Base-by-base conservation (phyloP, 495 filamentous ascomycete species). In the Gamarada debralockiae region DNA sequence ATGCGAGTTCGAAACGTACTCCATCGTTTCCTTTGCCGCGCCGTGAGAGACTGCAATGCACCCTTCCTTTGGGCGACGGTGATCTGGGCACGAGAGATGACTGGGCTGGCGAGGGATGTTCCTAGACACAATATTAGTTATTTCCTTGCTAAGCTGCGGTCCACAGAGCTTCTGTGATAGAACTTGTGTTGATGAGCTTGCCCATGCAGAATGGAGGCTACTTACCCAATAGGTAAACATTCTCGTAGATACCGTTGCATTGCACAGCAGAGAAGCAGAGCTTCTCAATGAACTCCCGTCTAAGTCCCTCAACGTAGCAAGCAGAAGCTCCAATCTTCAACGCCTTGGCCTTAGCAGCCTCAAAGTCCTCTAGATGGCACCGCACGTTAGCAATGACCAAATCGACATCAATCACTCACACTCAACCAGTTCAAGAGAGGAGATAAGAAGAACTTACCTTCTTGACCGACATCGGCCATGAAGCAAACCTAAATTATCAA, bases 191-290 rank as follows among this genome's bases (percentile, higher is more conserved):
- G 43, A 10, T 3, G 22, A 18, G 20, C n/a, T n/a, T n/a, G n/a
- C n/a, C n/a, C n/a, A n/a, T n/a, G n/a, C 8, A 38, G 33, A 29
- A 7, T 48, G 22, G 2, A 41, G 6, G 5, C 27, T 29, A 34
- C 62, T 39, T 73, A 68, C 83, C 89, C 24, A 90, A 76, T 41
- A 91, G 81, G 73, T 90, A 91, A 50, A 83, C 76, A 61, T 85
- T 83, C 74, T 96, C 89, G 70, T 90, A 93, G 67, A 89, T 82
- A 61, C 89, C 89, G 62, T 93, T 92, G 79, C 86, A 91, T 65
- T 86, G 85, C 60, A 96, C 82, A 50, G 92, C 92, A 45, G 81
- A 86, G 81, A 86, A 92, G 73, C 90, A 89, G 13, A 96, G 77
- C 73, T 95, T 78, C 61, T 92, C 85, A 59, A 95, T 81, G 59